Percentiles rank a stretch among this genome's conserved stretches.
Evolutionary conservation across 1,139 yeast genomes (phyloP).

Genomic region (Kodamaea derodonti): DNA sequence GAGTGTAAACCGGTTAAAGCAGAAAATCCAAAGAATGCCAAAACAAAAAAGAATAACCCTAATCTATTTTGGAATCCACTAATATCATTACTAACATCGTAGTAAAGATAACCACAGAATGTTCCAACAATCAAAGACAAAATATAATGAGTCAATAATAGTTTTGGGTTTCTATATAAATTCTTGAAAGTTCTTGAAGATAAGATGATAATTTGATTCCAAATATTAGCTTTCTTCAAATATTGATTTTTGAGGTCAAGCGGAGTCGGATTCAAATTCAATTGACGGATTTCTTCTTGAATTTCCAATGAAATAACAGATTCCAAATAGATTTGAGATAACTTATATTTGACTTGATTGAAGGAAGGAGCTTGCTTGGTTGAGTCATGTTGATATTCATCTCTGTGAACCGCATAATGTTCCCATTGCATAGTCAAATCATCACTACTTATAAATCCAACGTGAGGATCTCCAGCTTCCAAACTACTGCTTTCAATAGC

Average conservation of each 20-base stretch:
- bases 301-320: constrained; percentile 50
- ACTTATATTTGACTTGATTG: constrained; percentile 28
- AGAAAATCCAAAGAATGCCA: constrained; percentile 90
- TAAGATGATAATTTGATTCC: constrained; percentile 62
- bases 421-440: constrained; percentile 84
- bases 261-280: constrained; percentile 27
- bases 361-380: constrained; percentile 7
- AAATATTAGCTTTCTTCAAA: constrained; percentile 50
- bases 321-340: constrained; percentile 42
- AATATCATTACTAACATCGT: constrained; percentile 78
- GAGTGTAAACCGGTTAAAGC: constrained; percentile 88
- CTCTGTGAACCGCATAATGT: constrained; percentile 82
- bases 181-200: constrained; percentile 88
- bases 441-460: constrained; percentile 25
- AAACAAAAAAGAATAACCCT: constrained; percentile 84
- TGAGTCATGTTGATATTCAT: constrained; percentile 41
- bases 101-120: constrained; percentile 84
- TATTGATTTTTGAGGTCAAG: constrained; percentile 36
- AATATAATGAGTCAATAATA: constrained; percentile 76
- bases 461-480: constrained; percentile 35
- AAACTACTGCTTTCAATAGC: constrained; percentile 12
- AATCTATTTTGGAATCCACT: constrained; percentile 94
- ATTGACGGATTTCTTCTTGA: constrained; percentile 42
- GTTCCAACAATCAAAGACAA: constrained; percentile 72
- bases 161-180: constrained; percentile 84